Evolutionary conservation across 2,329 filamentous ascomycete genomes (phyloP).

Genomic region (Grosmannia penicillata): DNA sequence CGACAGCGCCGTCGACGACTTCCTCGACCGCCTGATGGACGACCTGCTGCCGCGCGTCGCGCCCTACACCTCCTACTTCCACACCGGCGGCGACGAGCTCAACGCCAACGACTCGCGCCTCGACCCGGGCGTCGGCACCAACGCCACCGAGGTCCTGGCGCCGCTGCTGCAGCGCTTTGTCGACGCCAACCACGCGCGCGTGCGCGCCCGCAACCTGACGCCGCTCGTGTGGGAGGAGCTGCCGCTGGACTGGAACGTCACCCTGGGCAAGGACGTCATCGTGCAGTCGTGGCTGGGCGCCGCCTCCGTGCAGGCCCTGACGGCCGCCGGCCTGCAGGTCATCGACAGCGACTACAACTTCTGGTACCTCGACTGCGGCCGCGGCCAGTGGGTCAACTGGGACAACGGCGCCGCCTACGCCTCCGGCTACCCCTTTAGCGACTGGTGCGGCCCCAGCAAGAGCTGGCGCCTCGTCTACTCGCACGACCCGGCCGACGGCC

Average conservation of each 20-base stretch:
- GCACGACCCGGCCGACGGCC: constrained; percentile 55
- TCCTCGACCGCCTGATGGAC: constrained; percentile 57
- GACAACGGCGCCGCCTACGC: constrained; percentile 36
- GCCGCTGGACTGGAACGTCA: constrained; percentile 63
- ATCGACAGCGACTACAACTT: constrained; percentile 64
- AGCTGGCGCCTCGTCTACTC: constrained; percentile 72
- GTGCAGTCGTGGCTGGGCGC: constrained; percentile 67
- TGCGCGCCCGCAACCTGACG: constrained; percentile 48
- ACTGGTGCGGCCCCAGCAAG: constrained; percentile 71
- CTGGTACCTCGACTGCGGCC: constrained; percentile 76
- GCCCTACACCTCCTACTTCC: constrained; percentile 62
- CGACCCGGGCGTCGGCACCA: constrained; percentile 58
- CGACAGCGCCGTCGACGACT: constrained; percentile 50
- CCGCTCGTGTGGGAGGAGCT: constrained; percentile 87
- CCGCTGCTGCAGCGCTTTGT: constrained; percentile 70
- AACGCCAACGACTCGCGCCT: constrained; percentile 61
- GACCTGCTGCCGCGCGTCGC: constrained; percentile 60
- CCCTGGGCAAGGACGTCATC: constrained; percentile 53
- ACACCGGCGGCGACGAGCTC: constrained; percentile 79
- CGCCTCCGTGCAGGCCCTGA: constrained; percentile 43
- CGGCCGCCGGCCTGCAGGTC: constrained; percentile 50
- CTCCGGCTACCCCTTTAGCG: constrained; percentile 52
- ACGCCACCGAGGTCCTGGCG: constrained; percentile 45
- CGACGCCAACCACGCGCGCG: constrained; percentile 50
- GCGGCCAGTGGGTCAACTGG: constrained; percentile 67